A percentile compares a stretch with the other conserved stretches of the same genome.
Evolutionary conservation across 1,284 basidiomycete genomes (phyloP).

Genomic region (Coniferiporia sulphurascens): DNA sequence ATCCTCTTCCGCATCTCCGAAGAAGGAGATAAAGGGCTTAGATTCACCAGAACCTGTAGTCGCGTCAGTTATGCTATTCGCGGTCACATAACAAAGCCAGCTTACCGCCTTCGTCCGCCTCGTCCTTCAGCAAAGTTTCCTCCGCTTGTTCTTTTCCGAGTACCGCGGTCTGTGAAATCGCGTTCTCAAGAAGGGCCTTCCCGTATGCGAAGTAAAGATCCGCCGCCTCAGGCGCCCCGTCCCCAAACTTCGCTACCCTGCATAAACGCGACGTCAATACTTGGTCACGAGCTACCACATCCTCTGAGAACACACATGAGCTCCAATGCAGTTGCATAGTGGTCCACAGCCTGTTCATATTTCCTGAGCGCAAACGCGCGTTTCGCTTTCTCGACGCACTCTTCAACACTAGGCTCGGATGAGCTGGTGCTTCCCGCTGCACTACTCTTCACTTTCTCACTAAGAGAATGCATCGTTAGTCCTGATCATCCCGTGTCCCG

Average conservation of each 20-base stretch:
- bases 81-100: slow-evolving; percentile 14
- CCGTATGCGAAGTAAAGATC: slow-evolving; percentile 85
- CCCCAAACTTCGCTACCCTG: slow-evolving; percentile 69
- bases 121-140: slow-evolving; percentile 40
- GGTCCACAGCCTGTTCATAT: slow-evolving; percentile 80
- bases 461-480: not conserved
- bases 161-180: slow-evolving; percentile 75
- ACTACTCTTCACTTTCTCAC: not conserved
- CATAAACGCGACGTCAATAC: slow-evolving; percentile 1
- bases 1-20: slow-evolving; percentile 63
- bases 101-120: slow-evolving; percentile 39
- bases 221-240: slow-evolving; percentile 73
- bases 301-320: slow-evolving; percentile 51
- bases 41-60: slow-evolving; percentile 29
- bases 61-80: slow-evolving; percentile 9
- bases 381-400: slow-evolving; percentile 67
- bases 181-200: slow-evolving; percentile 83
- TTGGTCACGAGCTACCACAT: slow-evolving; percentile 21
- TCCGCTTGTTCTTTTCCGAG: slow-evolving; percentile 76
- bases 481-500: not conserved
- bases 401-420: slow-evolving; percentile 42
- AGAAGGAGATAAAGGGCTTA: slow-evolving; percentile 66
- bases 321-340: slow-evolving; percentile 83
- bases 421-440: not conserved
- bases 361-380: slow-evolving; percentile 84